These are phyloP conservation scores for Talaromyces rugulosus DNA, from an alignment of 2,329 filamentous ascomycete genomes.

Conservation along the genomic window DNA sequence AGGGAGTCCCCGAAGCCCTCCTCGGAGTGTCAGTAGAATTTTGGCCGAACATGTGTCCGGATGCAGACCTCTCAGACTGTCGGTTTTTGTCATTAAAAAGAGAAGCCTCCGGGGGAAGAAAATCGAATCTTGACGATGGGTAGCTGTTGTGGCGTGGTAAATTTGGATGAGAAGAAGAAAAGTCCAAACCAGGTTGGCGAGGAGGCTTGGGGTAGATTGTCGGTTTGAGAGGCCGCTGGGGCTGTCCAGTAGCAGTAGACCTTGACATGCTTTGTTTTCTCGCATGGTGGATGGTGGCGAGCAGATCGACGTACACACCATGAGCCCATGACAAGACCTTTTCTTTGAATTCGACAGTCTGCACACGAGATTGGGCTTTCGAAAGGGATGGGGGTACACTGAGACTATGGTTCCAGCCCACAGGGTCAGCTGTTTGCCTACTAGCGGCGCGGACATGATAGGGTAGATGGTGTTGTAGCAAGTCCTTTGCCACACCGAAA, in stretches of 20 bases:
- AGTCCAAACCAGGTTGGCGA: conserved; percentile 51
- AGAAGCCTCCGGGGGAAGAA: conserved; percentile 18
- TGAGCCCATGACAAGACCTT: conserved; percentile 67
- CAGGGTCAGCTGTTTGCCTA: conserved; percentile 18
- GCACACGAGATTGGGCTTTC: conserved; percentile 22
- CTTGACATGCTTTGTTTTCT: conserved; percentile 47
- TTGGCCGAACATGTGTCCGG: conserved; percentile 6
- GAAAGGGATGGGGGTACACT: conserved; percentile 15
- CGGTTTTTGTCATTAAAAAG: background rate
- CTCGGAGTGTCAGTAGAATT: conserved; percentile 3
- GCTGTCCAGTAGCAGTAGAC: conserved; percentile 34
- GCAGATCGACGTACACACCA: conserved; percentile 65
- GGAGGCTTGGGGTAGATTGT: conserved; percentile 61
- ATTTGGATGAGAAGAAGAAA: conserved; percentile 35
- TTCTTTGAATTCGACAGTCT: conserved; percentile 58
- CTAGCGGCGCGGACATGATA: conserved; percentile 24
- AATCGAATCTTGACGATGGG: conserved; percentile 32
- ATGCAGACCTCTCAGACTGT: conserved; percentile 3
- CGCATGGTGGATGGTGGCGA: conserved; percentile 59
- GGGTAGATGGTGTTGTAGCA: conserved; percentile 21
- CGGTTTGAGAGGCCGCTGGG: conserved; percentile 46
- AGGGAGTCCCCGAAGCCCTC: conserved; percentile 25
- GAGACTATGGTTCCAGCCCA: conserved; percentile 24
- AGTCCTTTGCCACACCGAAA: conserved; percentile 22
- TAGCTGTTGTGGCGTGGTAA: conserved; percentile 32